These are phyloP conservation scores for Knufia fluminis DNA, from an alignment of 2,329 filamentous ascomycete species.

Conservation along the genomic window DNA sequence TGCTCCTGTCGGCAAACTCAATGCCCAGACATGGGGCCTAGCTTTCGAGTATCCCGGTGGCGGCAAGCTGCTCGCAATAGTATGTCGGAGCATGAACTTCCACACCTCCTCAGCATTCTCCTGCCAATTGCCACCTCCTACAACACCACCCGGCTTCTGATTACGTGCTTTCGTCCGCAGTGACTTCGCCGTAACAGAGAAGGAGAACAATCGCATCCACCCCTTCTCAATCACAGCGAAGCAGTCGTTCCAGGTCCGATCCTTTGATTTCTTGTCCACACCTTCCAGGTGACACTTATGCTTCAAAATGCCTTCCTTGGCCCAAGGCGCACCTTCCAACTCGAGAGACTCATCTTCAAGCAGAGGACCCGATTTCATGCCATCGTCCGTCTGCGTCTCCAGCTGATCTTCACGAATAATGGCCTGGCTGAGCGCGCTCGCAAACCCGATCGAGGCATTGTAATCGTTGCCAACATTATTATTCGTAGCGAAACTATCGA, in stretches of 20 bases:
- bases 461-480: conserved; percentile 57
- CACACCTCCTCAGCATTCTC: conserved; percentile 88
- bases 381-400: conserved; percentile 49
- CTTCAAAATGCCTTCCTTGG: conserved; percentile 90
- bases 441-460: conserved; percentile 94
- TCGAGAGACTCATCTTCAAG: conserved; percentile 90
- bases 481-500: conserved; percentile 76
- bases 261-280: conserved; percentile 82
- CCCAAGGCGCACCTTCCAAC: conserved; percentile 89
- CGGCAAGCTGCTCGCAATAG: conserved; percentile 80
- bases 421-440: conserved; percentile 89
- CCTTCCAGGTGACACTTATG: conserved; percentile 95
- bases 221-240: conserved; percentile 96
- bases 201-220: conserved; percentile 88
- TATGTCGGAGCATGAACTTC: conserved; percentile 79
- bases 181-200: conserved; percentile 67
- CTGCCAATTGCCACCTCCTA: conserved; percentile 96
- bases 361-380: conserved; percentile 52
- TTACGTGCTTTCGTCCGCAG: conserved; percentile 55
- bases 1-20: conserved; percentile 83
- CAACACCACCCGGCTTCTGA: conserved; percentile 53
- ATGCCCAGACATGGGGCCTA: conserved; percentile 84
- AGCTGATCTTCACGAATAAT: conserved; percentile 83
- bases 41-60: conserved; percentile 86
- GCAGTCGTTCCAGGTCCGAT: conserved; percentile 87